Evolutionary conservation across 2,329 filamentous ascomycete species (phyloP).

Genomic region (Dothideomycetes sp.): DNA sequence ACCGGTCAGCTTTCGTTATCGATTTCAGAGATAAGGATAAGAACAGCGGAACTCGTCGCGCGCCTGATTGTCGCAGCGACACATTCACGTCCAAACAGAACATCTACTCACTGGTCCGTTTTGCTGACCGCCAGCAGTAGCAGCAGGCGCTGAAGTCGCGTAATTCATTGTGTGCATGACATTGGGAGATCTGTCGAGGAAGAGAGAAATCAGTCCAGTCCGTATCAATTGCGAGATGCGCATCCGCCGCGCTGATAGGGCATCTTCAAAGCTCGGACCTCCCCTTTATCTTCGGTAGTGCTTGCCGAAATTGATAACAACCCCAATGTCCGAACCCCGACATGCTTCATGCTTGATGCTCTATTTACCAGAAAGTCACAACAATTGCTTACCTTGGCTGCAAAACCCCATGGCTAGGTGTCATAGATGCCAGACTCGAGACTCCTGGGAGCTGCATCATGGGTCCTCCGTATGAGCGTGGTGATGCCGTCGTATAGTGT

Average conservation of each 20-base stretch:
- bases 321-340: slow-evolving; percentile 4
- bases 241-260: slow-evolving; percentile 7
- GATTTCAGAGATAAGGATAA: slow-evolving; percentile 19
- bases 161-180: slow-evolving; percentile 48
- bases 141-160: slow-evolving; percentile 55
- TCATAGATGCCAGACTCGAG: slow-evolving; percentile 47
- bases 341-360: too few relatives aligned
- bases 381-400: slow-evolving; percentile 14
- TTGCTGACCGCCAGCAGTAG: slow-evolving; percentile 55
- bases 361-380: background rate
- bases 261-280: background rate
- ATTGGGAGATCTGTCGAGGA: slow-evolving; percentile 32
- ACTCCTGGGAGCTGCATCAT: slow-evolving; percentile 46
- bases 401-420: slow-evolving; percentile 5
- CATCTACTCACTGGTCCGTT: slow-evolving; percentile 46
- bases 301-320: slow-evolving; percentile 5
- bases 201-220: slow-evolving; percentile 14
- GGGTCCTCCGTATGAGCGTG: slow-evolving; percentile 28
- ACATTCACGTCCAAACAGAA: slow-evolving; percentile 2
- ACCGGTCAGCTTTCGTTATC: slow-evolving; percentile 16
- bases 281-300: slow-evolving; percentile 6
- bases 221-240: slow-evolving; percentile 10
- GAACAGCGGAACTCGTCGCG: slow-evolving; percentile 14
- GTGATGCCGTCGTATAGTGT: slow-evolving; percentile 31
- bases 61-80: too few relatives aligned